Conservation (phyloP, 495 filamentous ascomycete species). For the Penicillium crystallinum region DNA sequence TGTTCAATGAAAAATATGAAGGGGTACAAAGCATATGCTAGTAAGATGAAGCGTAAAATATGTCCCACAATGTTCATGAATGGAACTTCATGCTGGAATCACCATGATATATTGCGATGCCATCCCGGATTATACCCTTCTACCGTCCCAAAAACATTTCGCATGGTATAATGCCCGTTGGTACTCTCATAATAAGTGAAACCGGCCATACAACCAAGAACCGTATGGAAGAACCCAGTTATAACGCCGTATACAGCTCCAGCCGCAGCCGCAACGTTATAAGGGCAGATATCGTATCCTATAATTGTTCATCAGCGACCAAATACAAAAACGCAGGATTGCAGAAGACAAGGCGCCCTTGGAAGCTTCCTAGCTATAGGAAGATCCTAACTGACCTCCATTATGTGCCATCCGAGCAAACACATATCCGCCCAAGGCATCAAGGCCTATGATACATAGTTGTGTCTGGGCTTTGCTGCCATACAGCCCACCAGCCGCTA, state of each 20-base stretch:
- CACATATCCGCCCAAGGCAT: slow-evolving; percentile 14
- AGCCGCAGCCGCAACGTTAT: slow-evolving; percentile 16
- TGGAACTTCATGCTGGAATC: background rate
- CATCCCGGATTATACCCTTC: slow-evolving; percentile 7
- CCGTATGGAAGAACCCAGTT: slow-evolving; percentile 9
- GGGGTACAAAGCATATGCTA: too few species aligned
- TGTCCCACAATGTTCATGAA: too few species aligned
- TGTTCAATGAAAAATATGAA: too few species aligned
- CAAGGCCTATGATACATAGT: slow-evolving; percentile 8
- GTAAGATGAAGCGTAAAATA: too few species aligned
- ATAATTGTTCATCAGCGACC: background rate
- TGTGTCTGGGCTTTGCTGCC: slow-evolving; percentile 4
- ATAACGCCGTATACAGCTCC: slow-evolving; percentile 14
- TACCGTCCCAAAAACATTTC: slow-evolving; percentile 10
- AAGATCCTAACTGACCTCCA: background rate
- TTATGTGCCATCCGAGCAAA: slow-evolving; percentile 20
- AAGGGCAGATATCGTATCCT: slow-evolving; percentile 14
- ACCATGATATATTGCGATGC: background rate
- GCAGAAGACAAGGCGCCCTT: background rate
- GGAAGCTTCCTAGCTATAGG: background rate
- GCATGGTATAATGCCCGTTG: slow-evolving; percentile 8
- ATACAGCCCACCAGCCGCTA: slow-evolving; percentile 9
- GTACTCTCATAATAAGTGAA: background rate
- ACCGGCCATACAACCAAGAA: slow-evolving; percentile 10
- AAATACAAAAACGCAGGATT: background rate